Evolutionary conservation across 2,329 filamentous ascomycete genomes (phyloP), one percentile per base, ranked within the genome.

Genomic region (Colletotrichum chrysophilum): DNA sequence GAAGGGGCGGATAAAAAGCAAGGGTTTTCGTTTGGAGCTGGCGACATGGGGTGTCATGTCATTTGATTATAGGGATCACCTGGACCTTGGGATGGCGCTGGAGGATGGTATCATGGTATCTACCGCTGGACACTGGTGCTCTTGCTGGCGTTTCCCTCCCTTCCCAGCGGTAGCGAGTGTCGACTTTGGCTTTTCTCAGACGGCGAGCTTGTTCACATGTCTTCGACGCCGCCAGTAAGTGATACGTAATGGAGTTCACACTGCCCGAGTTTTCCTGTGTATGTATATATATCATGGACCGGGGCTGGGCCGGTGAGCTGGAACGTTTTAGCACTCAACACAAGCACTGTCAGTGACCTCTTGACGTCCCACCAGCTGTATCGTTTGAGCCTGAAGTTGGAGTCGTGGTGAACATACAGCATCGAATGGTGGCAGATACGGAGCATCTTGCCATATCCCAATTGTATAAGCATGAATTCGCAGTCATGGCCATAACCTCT

Each of bases 1-100:
- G 66, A 65, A 71, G 28, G 66, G 67, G 32, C 28, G 43, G 71
- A 32, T 34, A 28, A 74, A 74, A 74, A 71, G 71, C 71, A 74
- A 74, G 71, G 71, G 56, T 64, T 70, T 74, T 58, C 71, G 60
- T 52, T 74, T 18, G 32, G 71, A 60, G 60, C 34, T 10, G 71
- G 71, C 71, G 71, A 66, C 61, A 28, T 43, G 48, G 66, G 62
- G 30, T n/a, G 4, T 24, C 58, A 65, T 48, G 58, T 71, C 48
- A 60, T 71, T 74, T 74, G 66, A 71, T 65, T 71, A 60, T 34
- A 74, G 5, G 71, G 66, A 34, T 56, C 60, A 65, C 58, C 48
- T 68, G 43, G 67, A 43, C 34, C 66, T 58, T 69, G 67, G 61
- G 61, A 65, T 24, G 71, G 71, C 66, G 71, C 60, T 67, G n/a